phyloP scores from a whole-genome alignment of 164 flowering plant genomes.

The Vitis rupestris region DNA sequence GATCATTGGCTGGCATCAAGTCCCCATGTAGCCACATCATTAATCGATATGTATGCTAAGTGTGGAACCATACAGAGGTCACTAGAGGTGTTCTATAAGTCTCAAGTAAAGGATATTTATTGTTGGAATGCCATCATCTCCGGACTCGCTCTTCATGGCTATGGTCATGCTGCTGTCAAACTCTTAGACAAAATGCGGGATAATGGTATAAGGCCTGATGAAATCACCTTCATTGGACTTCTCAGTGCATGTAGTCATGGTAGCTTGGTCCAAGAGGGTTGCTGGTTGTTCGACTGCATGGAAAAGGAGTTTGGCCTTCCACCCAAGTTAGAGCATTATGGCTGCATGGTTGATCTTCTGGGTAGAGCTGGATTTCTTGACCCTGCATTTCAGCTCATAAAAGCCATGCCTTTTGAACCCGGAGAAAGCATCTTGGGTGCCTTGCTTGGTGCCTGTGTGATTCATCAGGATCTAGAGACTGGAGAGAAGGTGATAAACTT shows the following conservation, averaged over 20 bases:
- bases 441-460: conserved; percentile 36
- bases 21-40: conserved; percentile 24
- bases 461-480: conserved; percentile 28
- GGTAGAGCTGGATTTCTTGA: conserved; percentile 35
- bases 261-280: conserved; percentile 37
- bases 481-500: conserved; percentile 29
- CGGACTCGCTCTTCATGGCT: conserved; percentile 41
- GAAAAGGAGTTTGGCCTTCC: conserved; percentile 27
- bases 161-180: conserved; percentile 31
- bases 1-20: conserved; percentile 13
- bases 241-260: conserved; percentile 47
- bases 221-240: conserved; percentile 42
- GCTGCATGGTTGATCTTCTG: conserved; percentile 49
- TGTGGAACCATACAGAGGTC: conserved; percentile 33
- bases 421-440: conserved; percentile 36
- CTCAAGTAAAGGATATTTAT: conserved; percentile 26
- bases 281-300: conserved; percentile 29
- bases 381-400: conserved; percentile 22
- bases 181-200: conserved; percentile 27
- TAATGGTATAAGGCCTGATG: conserved; percentile 26
- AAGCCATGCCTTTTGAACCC: conserved; percentile 46
- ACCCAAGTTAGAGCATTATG: conserved; percentile 46
- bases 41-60: conserved; percentile 44
- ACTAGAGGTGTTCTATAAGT: conserved; percentile 35
- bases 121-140: conserved; percentile 48